Percentiles rank a stretch among this genome's conserved stretches.
phyloP scores from a whole-genome alignment of 2,329 filamentous ascomycete genomes.

The Talaromyces pinophilus region DNA sequence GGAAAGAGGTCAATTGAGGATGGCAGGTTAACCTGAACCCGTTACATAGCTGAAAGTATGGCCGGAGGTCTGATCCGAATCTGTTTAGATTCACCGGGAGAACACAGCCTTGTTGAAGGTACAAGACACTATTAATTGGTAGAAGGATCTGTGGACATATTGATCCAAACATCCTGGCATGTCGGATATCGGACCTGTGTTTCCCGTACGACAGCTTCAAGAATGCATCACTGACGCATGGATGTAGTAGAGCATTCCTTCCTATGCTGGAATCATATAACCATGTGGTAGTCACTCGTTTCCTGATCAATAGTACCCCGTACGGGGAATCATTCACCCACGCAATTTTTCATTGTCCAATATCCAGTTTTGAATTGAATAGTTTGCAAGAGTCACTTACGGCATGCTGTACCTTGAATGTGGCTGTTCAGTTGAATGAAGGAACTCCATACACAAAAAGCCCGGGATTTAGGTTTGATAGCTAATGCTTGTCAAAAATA shows the following conservation, averaged over 20 bases:
- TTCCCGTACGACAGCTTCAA: not conserved
- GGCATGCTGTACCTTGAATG: slow-evolving; percentile 2
- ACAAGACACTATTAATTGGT: not conserved
- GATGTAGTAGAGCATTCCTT: not conserved
- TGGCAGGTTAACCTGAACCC: not conserved
- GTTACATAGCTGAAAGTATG: not conserved
- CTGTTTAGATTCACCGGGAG: not conserved
- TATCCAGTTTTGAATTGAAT: too few species aligned
- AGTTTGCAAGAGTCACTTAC: not conserved
- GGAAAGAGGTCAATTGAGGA: not conserved
- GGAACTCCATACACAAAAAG: not conserved
- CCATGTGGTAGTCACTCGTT: not conserved
- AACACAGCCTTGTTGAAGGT: not conserved
- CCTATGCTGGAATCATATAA: not conserved
- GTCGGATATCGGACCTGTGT: not conserved
- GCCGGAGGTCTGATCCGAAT: not conserved
- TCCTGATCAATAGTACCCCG: not conserved
- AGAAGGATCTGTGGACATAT: not conserved
- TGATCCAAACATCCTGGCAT: not conserved
- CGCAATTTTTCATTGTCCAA: not conserved
- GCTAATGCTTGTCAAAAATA: not conserved
- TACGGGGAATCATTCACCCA: not conserved
- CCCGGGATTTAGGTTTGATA: not conserved
- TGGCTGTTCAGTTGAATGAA: not conserved
- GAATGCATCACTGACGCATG: slow-evolving; percentile 1